These are phyloP conservation scores for Arthrobotrys entomopaga DNA, from an alignment of 2,329 filamentous ascomycete species.

Conservation along the genomic window DNA sequence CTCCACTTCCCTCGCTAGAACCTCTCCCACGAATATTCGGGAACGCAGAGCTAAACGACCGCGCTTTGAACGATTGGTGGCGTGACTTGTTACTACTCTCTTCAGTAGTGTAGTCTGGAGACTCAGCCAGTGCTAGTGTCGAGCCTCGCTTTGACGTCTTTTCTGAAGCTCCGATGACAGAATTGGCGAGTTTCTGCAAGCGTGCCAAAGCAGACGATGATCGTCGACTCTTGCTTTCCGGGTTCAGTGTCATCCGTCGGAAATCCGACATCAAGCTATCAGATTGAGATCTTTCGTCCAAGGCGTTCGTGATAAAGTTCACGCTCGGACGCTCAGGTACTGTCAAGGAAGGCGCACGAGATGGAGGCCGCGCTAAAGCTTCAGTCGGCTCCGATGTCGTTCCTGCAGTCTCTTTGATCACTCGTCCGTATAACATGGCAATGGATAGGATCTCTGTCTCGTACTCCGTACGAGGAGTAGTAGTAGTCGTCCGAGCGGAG, in stretches of 20 bases:
- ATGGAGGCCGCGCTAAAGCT: slow-evolving; percentile 1
- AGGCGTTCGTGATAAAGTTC: slow-evolving; percentile 33
- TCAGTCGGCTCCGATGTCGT: slow-evolving; percentile 21
- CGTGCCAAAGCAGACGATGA: slow-evolving; percentile 33
- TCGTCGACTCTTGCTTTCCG: slow-evolving; percentile 40
- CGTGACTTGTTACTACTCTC: slow-evolving; percentile 18
- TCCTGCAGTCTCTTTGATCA: slow-evolving; percentile 34
- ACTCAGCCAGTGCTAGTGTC: slow-evolving; percentile 18
- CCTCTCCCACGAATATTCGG: slow-evolving; percentile 26
- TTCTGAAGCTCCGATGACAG: slow-evolving; percentile 11
- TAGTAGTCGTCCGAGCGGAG: slow-evolving; percentile 20
- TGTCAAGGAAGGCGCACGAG: slow-evolving; percentile 51
- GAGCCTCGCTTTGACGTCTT: slow-evolving; percentile 44
- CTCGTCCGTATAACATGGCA: slow-evolving; percentile 36
- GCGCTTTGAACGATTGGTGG: slow-evolving; percentile 36
- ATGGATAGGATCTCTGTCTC: slow-evolving; percentile 48
- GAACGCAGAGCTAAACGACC: slow-evolving; percentile 30
- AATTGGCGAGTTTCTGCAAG: slow-evolving; percentile 30
- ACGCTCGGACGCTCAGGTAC: slow-evolving; percentile 45
- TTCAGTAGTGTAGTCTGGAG: slow-evolving; percentile 16
- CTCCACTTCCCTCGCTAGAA: slow-evolving; percentile 3
- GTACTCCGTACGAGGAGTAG: slow-evolving; percentile 29
- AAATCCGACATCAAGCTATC: slow-evolving; percentile 46
- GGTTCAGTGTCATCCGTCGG: slow-evolving; percentile 32
- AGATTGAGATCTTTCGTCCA: slow-evolving; percentile 43